phyloP scores from a whole-genome alignment of 2,329 filamentous ascomycete genomes.

The Fusarium papillatum region DNA sequence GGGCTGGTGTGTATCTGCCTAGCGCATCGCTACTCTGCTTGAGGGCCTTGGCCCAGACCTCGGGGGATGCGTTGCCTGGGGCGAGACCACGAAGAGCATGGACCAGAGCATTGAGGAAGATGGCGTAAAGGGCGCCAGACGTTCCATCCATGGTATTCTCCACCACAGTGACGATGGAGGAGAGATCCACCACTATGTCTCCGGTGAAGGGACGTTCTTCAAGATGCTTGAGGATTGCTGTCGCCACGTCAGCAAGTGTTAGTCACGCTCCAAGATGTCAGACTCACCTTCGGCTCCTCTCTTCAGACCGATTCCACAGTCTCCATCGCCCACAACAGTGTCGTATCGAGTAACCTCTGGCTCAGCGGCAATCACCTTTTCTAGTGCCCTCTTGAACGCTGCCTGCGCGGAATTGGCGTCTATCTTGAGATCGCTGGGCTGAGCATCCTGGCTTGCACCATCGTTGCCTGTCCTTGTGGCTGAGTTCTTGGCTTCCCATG shows the following conservation, averaged over 20 bases:
- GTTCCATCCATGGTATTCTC: slow-evolving; percentile 74
- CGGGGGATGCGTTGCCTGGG: slow-evolving; percentile 54
- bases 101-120: slow-evolving; percentile 90
- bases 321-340: slow-evolving; percentile 90
- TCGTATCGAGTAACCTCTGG: slow-evolving; percentile 81
- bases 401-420: slow-evolving; percentile 64
- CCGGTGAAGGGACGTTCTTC: slow-evolving; percentile 59
- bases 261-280: neutral
- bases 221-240: slow-evolving; percentile 67
- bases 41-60: slow-evolving; percentile 74
- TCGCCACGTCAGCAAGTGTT: slow-evolving; percentile 34
- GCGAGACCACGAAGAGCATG: slow-evolving; percentile 66
- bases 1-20: slow-evolving; percentile 88
- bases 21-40: slow-evolving; percentile 79
- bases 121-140: slow-evolving; percentile 76
- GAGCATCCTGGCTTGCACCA: slow-evolving; percentile 47
- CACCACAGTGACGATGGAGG: slow-evolving; percentile 66
- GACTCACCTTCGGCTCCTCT: slow-evolving; percentile 82
- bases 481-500: slow-evolving; percentile 72
- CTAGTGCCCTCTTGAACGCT: slow-evolving; percentile 69
- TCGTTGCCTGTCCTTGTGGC: slow-evolving; percentile 58
- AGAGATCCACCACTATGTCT: slow-evolving; percentile 66
- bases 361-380: slow-evolving; percentile 75
- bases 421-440: slow-evolving; percentile 64
- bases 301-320: slow-evolving; percentile 89